phyloP scores from a whole-genome alignment of 257 asterid species.

The Agastache rugosa region DNA sequence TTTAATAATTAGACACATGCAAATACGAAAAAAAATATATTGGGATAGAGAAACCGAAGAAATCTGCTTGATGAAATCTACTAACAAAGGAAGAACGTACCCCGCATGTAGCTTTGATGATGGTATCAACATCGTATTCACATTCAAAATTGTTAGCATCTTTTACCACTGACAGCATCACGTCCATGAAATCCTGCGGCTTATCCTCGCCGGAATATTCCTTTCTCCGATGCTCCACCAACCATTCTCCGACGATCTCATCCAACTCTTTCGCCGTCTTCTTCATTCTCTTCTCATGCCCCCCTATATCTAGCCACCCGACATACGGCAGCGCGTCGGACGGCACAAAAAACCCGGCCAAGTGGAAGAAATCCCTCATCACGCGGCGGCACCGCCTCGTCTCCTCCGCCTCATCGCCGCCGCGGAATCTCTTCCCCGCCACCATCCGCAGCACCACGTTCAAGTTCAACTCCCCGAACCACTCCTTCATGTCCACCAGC shows the following conservation, averaged over 20 bases:
- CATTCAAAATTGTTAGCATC: background rate
- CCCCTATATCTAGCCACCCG: conserved; percentile 21
- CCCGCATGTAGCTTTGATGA: conserved; percentile 34
- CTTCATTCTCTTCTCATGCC: conserved; percentile 29
- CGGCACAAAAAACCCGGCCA: background rate
- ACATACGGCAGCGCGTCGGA: conserved; percentile 28
- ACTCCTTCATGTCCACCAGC: conserved; percentile 19
- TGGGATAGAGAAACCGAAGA: too few species aligned
- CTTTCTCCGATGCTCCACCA: conserved; percentile 26
- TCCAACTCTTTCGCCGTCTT: background rate
- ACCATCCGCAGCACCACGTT: conserved; percentile 15
- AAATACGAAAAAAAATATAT: too few species aligned
- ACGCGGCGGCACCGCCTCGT: conserved; percentile 8
- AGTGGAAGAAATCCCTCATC: conserved; percentile 34
- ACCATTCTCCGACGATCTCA: background rate
- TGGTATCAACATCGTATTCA: conserved; percentile 14
- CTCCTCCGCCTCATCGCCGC: conserved; percentile 6
- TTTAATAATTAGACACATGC: too few species aligned
- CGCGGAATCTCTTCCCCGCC: conserved; percentile 26
- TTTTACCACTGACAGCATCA: conserved; percentile 18
- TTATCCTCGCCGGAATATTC: conserved; percentile 17
- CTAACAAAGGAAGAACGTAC: conserved; percentile 18
- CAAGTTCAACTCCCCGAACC: conserved; percentile 28
- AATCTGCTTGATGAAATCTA: too few species aligned
- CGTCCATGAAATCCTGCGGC: conserved; percentile 34